phyloP scores from a whole-genome alignment of 805 yeast species.

The Yarrowia osloensis region DNA sequence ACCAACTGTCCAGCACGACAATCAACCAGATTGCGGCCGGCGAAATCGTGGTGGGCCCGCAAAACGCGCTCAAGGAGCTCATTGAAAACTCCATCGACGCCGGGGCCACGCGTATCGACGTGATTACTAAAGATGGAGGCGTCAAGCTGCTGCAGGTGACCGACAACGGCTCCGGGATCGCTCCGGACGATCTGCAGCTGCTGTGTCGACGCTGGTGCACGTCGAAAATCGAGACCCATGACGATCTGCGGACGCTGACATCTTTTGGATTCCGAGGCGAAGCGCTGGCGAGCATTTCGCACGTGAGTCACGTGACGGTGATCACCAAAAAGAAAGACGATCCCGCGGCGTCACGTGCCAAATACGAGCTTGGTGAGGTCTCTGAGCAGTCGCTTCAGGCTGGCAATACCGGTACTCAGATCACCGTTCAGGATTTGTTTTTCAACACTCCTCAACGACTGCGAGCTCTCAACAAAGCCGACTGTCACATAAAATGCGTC shows the following conservation, averaged over 20 bases:
- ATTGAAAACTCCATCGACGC: conserved; percentile 94
- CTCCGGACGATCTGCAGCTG: conserved; percentile 63
- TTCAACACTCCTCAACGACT: conserved; percentile 83
- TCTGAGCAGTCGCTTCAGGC: conserved; percentile 72
- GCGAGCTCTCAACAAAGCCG: conserved; percentile 61
- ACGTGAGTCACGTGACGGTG: conserved; percentile 79
- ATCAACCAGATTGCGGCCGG: conserved; percentile 96
- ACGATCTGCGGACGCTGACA: conserved; percentile 66
- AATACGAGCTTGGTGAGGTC: conserved; percentile 67
- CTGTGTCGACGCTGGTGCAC: conserved; percentile 94
- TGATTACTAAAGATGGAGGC: conserved; percentile 90
- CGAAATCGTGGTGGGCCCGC: conserved; percentile 90
- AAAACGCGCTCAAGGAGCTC: conserved; percentile 90
- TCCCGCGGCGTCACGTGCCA: conserved; percentile 68
- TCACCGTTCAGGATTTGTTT: conserved; percentile 83
- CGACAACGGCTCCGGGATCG: conserved; percentile 87
- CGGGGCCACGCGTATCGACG: conserved; percentile 67
- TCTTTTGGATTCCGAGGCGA: conserved; percentile 97
- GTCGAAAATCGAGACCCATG: conserved; percentile 72
- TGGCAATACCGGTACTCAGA: conserved; percentile 83
- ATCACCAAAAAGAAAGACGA: conserved; percentile 66
- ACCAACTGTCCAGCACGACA: conserved; percentile 65
- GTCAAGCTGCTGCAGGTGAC: conserved; percentile 79
- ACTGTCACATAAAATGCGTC: conserved; percentile 73
- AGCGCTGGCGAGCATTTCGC: conserved; percentile 92